Base-by-base conservation (phyloP, 148 eudicot species). In the Vaccinium macrocarpon region DNA sequence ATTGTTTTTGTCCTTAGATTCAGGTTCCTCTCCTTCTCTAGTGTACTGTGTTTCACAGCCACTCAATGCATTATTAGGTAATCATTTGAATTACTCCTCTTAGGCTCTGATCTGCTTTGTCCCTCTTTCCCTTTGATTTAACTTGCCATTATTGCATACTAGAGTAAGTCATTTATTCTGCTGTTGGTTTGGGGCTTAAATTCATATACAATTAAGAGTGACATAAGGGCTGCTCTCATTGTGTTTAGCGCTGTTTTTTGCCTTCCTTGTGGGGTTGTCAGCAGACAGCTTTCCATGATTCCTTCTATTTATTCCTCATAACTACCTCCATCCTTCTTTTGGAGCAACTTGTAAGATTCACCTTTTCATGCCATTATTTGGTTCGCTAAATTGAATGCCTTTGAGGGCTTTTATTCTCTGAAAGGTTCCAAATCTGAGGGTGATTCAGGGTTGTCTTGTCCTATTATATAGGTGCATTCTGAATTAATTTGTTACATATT, bases 241-340 rank as follows among this genome's bases (percentile, higher is more conserved):
- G 38, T 13, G 13, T 29, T 25, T 68, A 68, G 3, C 15, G 25
- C 71, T 23, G 35, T 68, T 68, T 15, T 68, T 68, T 68, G 38
- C 42, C 42, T 27, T 27, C 18, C 29, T 27, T 68, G 42, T 66
- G 75, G 71, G 56, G 48, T 73, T 19, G 16, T 50, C n/a, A 18
- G 8, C 38, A 52, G 35, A 79, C 81, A 70, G 23, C 82, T 84
- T 85, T 82, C 50, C 57, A 38, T 61, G 81, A 49, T 48, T 72
- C 75, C 74, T 84, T 38, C 27, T 50, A 74, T 86, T 88, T 82
- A 88, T 88, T 83, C 29, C 70, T 84, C 80, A 86, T 80, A 82
- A 86, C 38, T 82, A 83, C 93, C 16, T 85, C 25, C 87, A 84
- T 70, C 83, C 21, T 81, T 82, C 82, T 55, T 88, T 82, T 70